Conservation (phyloP, 192 early-diverging fungal species). For the Martensiomyces pterosporus region DNA sequence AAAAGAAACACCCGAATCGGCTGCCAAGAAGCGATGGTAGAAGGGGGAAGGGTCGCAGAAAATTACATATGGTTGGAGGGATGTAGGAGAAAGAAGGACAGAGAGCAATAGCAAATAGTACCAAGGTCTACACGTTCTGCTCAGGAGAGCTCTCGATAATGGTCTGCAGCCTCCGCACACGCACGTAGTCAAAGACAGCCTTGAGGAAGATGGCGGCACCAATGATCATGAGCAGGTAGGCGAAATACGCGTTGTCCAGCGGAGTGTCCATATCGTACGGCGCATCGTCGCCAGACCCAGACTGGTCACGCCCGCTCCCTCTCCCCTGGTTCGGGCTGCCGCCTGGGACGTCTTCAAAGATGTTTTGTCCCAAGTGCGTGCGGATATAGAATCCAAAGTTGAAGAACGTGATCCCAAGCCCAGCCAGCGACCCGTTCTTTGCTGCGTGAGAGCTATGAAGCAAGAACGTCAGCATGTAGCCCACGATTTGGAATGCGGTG, state of each 20-base stretch:
- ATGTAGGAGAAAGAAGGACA: not conserved
- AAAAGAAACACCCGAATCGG: no score
- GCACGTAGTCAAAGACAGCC: slow-evolving; percentile 65
- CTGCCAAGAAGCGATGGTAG: no score
- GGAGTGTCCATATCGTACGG: slow-evolving; percentile 33
- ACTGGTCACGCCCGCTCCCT: no score
- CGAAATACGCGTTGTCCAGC: slow-evolving; percentile 60
- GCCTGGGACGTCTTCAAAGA: slow-evolving; percentile 10
- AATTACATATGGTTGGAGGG: not conserved
- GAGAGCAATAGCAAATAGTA: not conserved
- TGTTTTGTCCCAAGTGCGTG: slow-evolving; percentile 47
- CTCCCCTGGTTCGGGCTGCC: slow-evolving; percentile 11
- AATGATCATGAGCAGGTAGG: slow-evolving; percentile 71
- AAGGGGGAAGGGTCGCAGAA: no score
- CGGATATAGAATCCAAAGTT: slow-evolving; percentile 72
- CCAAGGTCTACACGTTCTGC: slow-evolving; percentile 37
- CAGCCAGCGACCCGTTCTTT: slow-evolving; percentile 71
- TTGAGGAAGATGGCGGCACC: slow-evolving; percentile 73
- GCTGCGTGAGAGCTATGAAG: slow-evolving; percentile 88
- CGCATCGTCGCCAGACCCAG: slow-evolving; percentile 9
- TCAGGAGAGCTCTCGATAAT: slow-evolving; percentile 60
- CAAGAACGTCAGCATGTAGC: slow-evolving; percentile 89
- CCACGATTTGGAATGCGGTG: slow-evolving; percentile 73
- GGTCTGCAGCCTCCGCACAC: slow-evolving; percentile 65
- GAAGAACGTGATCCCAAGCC: slow-evolving; percentile 78